Conservation (phyloP, 495 filamentous ascomycete genomes). For the Penicillium steckii region DNA sequence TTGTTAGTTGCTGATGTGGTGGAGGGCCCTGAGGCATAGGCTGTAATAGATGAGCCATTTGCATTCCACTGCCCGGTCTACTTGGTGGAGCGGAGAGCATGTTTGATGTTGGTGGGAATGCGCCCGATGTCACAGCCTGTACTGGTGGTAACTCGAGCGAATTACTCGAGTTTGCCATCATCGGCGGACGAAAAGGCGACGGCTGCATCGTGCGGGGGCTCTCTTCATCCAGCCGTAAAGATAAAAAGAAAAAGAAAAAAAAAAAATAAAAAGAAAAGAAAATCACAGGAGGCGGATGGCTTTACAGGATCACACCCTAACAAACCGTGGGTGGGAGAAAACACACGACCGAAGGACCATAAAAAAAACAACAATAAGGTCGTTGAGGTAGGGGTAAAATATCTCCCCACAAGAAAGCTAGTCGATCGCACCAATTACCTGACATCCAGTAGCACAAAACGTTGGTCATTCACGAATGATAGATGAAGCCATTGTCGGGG, state of each 20-base stretch:
- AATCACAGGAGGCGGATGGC: constrained; percentile 13
- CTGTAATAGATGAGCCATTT: constrained; percentile 46
- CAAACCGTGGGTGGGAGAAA: neutral
- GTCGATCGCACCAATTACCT: neutral
- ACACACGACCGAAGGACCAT: constrained; percentile 1
- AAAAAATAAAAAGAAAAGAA: neutral
- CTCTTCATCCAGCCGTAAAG: constrained; percentile 4
- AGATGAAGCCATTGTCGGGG: constrained; percentile 12
- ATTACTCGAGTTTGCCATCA: constrained; percentile 19
- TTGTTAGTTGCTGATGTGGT: constrained; percentile 16
- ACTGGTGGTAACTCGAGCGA: constrained; percentile 41
- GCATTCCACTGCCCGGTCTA: constrained; percentile 43
- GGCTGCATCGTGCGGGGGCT: constrained; percentile 21
- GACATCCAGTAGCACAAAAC: neutral
- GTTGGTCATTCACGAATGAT: constrained; percentile 3
- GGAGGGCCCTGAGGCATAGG: constrained; percentile 29
- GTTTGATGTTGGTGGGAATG: constrained; percentile 32
- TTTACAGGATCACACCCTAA: neutral
- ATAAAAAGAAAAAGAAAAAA: neutral
- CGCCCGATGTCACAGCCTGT: constrained; percentile 39
- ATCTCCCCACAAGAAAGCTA: neutral
- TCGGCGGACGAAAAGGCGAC: constrained; percentile 18
- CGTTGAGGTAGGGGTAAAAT: neutral
- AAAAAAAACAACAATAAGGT: constrained; percentile 3
- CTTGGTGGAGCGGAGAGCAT: constrained; percentile 45